phyloP scores from a whole-genome alignment of 2,329 filamentous ascomycete genomes.

The Chrysoporthe cubensis region DNA sequence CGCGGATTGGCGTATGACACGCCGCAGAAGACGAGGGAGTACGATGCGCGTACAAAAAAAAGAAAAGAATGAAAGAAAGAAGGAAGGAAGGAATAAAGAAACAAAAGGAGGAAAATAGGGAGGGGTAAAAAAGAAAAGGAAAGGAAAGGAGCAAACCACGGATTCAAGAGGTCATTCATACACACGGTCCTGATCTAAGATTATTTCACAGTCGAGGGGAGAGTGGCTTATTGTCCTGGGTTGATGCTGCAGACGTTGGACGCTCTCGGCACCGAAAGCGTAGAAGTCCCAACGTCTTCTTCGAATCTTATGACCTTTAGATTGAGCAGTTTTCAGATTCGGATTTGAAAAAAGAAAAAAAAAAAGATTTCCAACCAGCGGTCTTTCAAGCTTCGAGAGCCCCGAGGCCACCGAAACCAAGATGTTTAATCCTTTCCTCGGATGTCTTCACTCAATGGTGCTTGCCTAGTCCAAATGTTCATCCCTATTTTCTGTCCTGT shows the following conservation, averaged over 20 bases:
- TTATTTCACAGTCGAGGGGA: not conserved
- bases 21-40: not conserved
- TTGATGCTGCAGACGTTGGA: no score
- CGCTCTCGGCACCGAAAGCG: no score
- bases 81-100: not conserved
- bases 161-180: no score
- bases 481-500: constrained; percentile 46
- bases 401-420: no score
- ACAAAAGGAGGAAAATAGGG: no score
- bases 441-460: constrained; percentile 28
- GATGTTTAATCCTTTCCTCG: not conserved
- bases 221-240: not conserved
- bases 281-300: no score
- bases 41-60: no score
- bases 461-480: constrained; percentile 48
- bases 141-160: no score
- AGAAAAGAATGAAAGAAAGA: no score
- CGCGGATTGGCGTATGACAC: not conserved
- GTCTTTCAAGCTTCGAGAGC: not conserved
- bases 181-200: no score
- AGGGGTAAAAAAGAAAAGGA: no score
- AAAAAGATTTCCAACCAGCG: not conserved
- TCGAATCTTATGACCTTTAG: not conserved
- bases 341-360: not conserved
- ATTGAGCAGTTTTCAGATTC: not conserved